Evolutionary conservation across 805 yeast genomes (phyloP).

Genomic region (Saccharomycopsis babjevae): DNA sequence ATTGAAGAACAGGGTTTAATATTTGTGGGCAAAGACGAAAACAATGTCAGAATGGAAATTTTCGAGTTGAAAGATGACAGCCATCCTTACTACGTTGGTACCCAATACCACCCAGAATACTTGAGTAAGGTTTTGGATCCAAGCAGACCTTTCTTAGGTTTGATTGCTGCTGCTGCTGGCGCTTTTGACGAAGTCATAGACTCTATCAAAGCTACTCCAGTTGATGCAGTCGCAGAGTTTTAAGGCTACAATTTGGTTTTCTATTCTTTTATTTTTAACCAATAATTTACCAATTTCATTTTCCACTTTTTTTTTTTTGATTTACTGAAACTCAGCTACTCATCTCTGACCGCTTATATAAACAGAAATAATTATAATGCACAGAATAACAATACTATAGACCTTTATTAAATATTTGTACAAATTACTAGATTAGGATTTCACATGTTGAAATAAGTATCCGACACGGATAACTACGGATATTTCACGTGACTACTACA

Average conservation of each 20-base stretch:
- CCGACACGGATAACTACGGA: neutral
- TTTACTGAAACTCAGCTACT: neutral
- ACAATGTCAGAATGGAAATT: slow-evolving; percentile 87
- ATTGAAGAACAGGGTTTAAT: slow-evolving; percentile 73
- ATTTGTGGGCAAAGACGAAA: slow-evolving; percentile 91
- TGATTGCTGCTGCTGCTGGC: slow-evolving; percentile 90
- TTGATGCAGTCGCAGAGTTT: slow-evolving; percentile 22
- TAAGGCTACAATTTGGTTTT: slow-evolving; percentile 10
- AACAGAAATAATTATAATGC: neutral
- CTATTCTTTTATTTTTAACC: neutral
- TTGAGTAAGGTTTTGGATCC: slow-evolving; percentile 94
- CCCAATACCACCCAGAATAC: slow-evolving; percentile 98
- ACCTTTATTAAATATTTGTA: neutral
- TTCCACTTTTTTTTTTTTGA: neutral
- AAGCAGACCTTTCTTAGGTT: slow-evolving; percentile 90
- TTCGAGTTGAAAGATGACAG: slow-evolving; percentile 56
- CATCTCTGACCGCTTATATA: neutral
- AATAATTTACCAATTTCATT: neutral
- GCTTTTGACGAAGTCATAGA: slow-evolving; percentile 55
- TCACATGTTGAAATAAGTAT: neutral
- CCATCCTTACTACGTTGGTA: slow-evolving; percentile 87
- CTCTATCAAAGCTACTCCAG: slow-evolving; percentile 23
- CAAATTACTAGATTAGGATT: neutral
- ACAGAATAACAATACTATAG: neutral
- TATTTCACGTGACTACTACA: neutral